A percentile compares a stretch with the other conserved stretches of the same genome.
Conservation (phyloP, 495 filamentous ascomycete species). For the Annulohypoxylon bovei region DNA sequence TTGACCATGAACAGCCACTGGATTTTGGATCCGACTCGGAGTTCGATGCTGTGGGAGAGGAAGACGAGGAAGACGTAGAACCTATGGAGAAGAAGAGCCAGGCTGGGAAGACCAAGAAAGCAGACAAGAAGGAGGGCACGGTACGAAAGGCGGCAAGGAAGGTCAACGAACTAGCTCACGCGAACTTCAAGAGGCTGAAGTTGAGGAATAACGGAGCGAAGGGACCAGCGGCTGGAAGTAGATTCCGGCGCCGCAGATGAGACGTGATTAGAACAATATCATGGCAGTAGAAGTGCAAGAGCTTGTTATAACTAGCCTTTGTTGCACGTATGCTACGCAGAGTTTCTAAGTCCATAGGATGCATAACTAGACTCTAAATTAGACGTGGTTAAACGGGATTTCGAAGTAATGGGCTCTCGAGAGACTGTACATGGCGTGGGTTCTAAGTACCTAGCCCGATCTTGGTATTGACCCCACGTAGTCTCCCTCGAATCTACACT, state of each 20-base stretch:
- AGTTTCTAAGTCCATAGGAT: neutral
- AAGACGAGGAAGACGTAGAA: slow-evolving; percentile 53
- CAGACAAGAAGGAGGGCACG: slow-evolving; percentile 55
- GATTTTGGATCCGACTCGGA: slow-evolving; percentile 41
- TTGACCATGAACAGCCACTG: slow-evolving; percentile 15
- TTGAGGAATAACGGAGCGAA: slow-evolving; percentile 70
- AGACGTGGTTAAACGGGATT: neutral
- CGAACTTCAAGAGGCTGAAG: slow-evolving; percentile 86
- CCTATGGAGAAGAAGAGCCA: slow-evolving; percentile 49
- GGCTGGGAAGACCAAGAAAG: slow-evolving; percentile 45
- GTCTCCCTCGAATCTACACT: too few species aligned
- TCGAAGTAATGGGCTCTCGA: neutral
- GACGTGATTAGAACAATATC: neutral
- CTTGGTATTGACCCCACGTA: too few species aligned
- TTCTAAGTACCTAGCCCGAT: too few species aligned
- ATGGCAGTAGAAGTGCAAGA: neutral
- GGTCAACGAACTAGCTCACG: slow-evolving; percentile 76
- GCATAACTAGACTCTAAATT: neutral
- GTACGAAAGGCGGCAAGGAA: slow-evolving; percentile 71
- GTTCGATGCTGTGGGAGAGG: slow-evolving; percentile 31
- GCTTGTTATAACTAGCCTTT: neutral
- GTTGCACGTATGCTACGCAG: neutral
- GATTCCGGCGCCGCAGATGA: slow-evolving; percentile 53
- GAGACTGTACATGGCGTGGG: neutral
- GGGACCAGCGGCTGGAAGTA: slow-evolving; percentile 58